Conservation (phyloP, 768 basidiomycete species). For the Zangia roseola region DNA sequence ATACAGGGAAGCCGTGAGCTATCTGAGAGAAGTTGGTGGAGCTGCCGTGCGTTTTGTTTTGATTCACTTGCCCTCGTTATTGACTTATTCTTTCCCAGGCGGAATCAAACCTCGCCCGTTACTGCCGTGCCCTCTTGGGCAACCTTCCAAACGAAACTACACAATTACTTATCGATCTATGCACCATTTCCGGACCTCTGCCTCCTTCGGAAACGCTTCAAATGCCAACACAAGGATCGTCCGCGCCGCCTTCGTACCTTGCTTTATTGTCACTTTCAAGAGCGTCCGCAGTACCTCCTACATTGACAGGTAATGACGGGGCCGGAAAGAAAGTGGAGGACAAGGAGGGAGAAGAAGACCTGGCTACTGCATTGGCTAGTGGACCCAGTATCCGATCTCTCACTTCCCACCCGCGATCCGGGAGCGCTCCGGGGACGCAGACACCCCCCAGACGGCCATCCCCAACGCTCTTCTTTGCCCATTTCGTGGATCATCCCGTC, state of each 20-base stretch:
- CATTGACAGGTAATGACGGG: constrained; percentile 36
- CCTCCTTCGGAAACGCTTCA: constrained; percentile 30
- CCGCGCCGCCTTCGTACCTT: constrained; percentile 61
- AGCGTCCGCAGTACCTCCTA: constrained; percentile 41
- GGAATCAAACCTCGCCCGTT: constrained; percentile 81
- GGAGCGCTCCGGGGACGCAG: constrained; percentile 14
- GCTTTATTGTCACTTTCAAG: constrained; percentile 78
- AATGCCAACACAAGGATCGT: constrained; percentile 24
- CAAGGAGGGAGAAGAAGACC: constrained; percentile 16
- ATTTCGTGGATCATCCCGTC: constrained; percentile 86
- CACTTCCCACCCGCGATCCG: constrained; percentile 5
- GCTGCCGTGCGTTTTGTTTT: constrained; percentile 70
- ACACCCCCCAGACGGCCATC: constrained; percentile 60
- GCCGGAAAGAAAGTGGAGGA: constrained; percentile 19
- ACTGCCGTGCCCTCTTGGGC: constrained; percentile 83
- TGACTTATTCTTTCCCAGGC: constrained; percentile 59
- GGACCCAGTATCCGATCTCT: constrained; percentile 26
- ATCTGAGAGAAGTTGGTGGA: constrained; percentile 75
- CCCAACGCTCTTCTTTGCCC: constrained; percentile 85
- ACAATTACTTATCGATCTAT: constrained; percentile 86
- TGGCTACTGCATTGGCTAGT: constrained; percentile 16
- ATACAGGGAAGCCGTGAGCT: constrained; percentile 76
- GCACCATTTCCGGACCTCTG: constrained; percentile 61
- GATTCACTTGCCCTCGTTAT: no score
- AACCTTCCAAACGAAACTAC: constrained; percentile 88